Conservation (phyloP, 768 basidiomycete species). For the Kwoniella europaea region DNA sequence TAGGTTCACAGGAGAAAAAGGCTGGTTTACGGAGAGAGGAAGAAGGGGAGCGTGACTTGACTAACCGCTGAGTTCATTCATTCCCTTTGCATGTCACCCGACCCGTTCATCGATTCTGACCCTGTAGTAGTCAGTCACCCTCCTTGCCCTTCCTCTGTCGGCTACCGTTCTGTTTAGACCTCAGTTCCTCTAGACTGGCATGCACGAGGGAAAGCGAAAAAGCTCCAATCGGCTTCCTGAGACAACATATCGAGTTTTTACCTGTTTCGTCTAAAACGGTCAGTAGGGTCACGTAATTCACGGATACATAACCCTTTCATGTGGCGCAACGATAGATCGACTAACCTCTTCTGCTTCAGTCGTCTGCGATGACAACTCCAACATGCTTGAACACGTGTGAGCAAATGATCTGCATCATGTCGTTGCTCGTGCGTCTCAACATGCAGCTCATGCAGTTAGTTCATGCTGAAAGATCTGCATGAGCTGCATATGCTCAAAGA, state of each 20-base stretch:
- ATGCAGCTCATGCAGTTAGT: too few relatives aligned
- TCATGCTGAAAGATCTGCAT: not conserved
- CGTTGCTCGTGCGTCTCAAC: too few relatives aligned
- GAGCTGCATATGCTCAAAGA: not conserved
- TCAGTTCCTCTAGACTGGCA: too few relatives aligned
- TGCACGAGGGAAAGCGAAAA: too few relatives aligned
- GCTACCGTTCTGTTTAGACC: too few relatives aligned
- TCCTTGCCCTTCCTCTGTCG: not conserved
- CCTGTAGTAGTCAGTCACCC: not conserved
- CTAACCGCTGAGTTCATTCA: not conserved
- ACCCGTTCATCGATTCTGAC: not conserved
- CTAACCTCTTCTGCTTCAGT: not conserved
- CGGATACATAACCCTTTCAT: not conserved
- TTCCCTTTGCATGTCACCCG: constrained; percentile 7
- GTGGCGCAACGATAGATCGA: not conserved
- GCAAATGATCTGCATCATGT: too few relatives aligned
- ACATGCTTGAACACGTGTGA: not conserved
- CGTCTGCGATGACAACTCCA: too few relatives aligned
- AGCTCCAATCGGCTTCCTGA: not conserved
- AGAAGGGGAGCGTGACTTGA: too few relatives aligned
- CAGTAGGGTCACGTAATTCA: not conserved
- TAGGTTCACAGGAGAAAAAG: too few relatives aligned
- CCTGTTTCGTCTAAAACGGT: not conserved
- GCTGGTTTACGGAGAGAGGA: too few relatives aligned
- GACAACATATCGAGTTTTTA: not conserved